Evolutionary conservation across 306 rosid genomes (phyloP), one percentile per base, ranked within the genome.

Genomic region (Pterocarpus macrocarpus): DNA sequence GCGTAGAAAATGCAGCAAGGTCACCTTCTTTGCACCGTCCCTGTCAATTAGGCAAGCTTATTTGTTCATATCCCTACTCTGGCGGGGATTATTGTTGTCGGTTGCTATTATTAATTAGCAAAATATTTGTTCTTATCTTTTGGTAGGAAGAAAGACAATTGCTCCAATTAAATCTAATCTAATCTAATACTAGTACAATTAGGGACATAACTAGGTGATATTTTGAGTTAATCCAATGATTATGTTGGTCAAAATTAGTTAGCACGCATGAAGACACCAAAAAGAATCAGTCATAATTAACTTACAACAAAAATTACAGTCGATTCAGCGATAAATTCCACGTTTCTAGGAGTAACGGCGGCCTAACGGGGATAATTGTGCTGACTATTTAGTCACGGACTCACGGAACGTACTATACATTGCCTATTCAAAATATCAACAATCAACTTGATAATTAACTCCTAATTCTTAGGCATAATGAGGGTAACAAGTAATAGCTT

Each of bases 31-130:
- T 66, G 73, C 35, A 12, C 17, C 17, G 57, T 66, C 75, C 68
- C 67, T 78, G 45, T 68, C 69, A 67, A 44, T 56, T 56, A 39
- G 75, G 15, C 59, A 68, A 32, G 16, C 34, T 41, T 68, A 8
- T 67, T 78, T 78, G 76, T 68, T 56, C 22, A 5, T 65, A 65
- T 65, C 73, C 56, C 66, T 77, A 4, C 28, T 77, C 4, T 66
- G 65, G 10, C 14, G n/a, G 64, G 34, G 1, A 50, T 28, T 52
- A 5, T 65, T 77, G 30, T 36, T 70, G 39, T 64, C 10, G 0
- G 52, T 33, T 62, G 6, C 28, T 49, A 3, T 3, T 49, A 34
- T 63, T 16, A 52, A 45, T 61, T 33, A 22, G 38, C 28, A 64
- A 47, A 49, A 16, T 49, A 4, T 50, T 6, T 49, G 15, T 35